Evolutionary conservation across 1,139 yeast genomes (phyloP).

Genomic region (Scheffersomyces quercinus): DNA sequence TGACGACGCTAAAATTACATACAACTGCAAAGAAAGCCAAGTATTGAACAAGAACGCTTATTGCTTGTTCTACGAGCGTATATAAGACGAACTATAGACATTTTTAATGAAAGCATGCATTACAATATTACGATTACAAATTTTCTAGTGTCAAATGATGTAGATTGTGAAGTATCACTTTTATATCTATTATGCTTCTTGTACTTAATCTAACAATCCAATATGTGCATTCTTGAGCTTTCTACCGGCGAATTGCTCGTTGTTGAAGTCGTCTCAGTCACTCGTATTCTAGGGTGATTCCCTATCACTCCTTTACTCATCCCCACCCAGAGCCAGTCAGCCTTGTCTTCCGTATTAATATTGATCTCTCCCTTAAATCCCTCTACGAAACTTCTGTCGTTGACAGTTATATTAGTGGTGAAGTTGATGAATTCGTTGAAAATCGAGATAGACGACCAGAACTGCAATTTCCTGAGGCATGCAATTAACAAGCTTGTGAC

Average conservation of each 20-base stretch:
- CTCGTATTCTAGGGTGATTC: conserved; percentile 43
- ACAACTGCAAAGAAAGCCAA: conserved; percentile 37
- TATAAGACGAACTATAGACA: conserved; percentile 14
- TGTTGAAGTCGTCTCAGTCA: conserved; percentile 20
- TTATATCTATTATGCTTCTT: too few relatives aligned
- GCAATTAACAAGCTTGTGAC: conserved; percentile 83
- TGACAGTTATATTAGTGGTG: conserved; percentile 76
- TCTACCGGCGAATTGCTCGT: not conserved
- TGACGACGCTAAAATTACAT: conserved; percentile 66
- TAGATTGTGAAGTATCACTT: too few relatives aligned
- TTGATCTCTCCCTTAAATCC: conserved; percentile 67
- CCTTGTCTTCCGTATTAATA: conserved; percentile 50
- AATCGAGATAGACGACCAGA: conserved; percentile 90
- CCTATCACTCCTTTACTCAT: conserved; percentile 58
- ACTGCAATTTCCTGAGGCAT: conserved; percentile 76
- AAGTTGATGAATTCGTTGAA: conserved; percentile 81
- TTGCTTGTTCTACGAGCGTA: conserved; percentile 64
- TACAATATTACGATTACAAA: too few relatives aligned
- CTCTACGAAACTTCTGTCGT: conserved; percentile 83
- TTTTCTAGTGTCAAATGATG: too few relatives aligned
- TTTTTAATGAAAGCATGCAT: not conserved
- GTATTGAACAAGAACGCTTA: conserved; percentile 69
- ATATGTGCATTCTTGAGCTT: not conserved
- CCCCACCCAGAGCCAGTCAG: conserved; percentile 77
- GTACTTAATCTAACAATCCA: not conserved